These are phyloP conservation scores for Talaromyces proteolyticus DNA, from an alignment of 495 filamentous ascomycete genomes.

Conservation along the genomic window DNA sequence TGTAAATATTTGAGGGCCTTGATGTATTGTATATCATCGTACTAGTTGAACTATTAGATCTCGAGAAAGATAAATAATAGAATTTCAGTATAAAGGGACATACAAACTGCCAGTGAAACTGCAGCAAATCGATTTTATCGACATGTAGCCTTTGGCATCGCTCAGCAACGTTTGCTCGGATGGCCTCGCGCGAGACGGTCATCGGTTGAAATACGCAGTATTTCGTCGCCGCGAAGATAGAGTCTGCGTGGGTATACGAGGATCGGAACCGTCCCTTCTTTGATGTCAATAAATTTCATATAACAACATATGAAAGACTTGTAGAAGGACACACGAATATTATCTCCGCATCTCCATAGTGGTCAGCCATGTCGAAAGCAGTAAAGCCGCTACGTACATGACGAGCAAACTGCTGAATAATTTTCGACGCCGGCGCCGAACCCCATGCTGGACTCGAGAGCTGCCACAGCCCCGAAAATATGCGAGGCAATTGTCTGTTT, in stretches of 20 bases:
- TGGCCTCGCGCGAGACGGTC: conserved; percentile 20
- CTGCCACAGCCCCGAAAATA: conserved; percentile 41
- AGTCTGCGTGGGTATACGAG: conserved; percentile 14
- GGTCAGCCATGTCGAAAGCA: conserved; percentile 41
- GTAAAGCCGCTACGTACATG: conserved; percentile 17
- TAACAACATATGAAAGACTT: conserved; percentile 14
- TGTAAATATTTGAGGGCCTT: conserved; percentile 22
- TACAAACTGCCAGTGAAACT: conserved; percentile 44
- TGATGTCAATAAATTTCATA: conserved; percentile 4
- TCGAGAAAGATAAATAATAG: neutral
- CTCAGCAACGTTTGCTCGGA: conserved; percentile 29
- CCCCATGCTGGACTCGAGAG: conserved; percentile 41
- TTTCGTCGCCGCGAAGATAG: conserved; percentile 34
- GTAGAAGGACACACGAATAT: conserved; percentile 16
- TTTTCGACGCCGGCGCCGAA: conserved; percentile 19
- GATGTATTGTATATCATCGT: conserved; percentile 31
- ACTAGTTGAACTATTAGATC: conserved; percentile 24
- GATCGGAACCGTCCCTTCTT: conserved; percentile 30
- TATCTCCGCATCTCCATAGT: conserved; percentile 36
- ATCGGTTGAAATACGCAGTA: conserved; percentile 28
- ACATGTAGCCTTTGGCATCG: conserved; percentile 24
- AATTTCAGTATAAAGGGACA: conserved; percentile 4
- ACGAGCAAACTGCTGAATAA: conserved; percentile 17
- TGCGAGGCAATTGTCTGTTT: conserved; percentile 20
- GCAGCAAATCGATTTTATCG: conserved; percentile 31